Conservation (phyloP, 192 early-diverging fungal genomes). For the Pilaira anomala region DNA sequence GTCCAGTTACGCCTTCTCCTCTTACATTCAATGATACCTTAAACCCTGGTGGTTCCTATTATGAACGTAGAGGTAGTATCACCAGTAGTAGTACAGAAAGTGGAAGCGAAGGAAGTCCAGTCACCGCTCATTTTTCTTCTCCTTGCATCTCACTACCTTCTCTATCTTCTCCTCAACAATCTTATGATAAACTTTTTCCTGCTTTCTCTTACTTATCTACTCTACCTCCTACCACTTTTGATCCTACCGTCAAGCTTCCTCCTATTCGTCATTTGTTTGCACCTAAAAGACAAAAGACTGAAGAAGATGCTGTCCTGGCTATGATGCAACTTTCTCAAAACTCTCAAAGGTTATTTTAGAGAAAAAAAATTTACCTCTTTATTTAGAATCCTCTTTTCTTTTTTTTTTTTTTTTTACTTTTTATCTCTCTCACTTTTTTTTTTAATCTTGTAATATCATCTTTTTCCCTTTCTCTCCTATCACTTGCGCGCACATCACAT, state of each 20-base stretch:
- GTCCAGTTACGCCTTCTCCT: background rate
- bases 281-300: background rate
- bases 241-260: background rate
- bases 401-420: background rate
- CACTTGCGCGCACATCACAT: background rate
- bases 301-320: conserved; percentile 1
- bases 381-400: background rate
- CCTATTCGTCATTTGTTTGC: background rate
- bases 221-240: background rate
- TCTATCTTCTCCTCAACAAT: background rate
- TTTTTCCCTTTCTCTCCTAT: background rate
- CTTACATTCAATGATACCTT: background rate
- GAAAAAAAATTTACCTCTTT: background rate
- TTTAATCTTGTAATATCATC: background rate
- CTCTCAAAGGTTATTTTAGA: no score
- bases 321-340: conserved; percentile 18
- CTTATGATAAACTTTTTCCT: background rate
- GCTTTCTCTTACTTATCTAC: background rate
- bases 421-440: background rate
- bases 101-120: background rate
- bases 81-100: conserved; percentile 14
- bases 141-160: no score
- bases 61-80: conserved; percentile 5
- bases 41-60: conserved; percentile 1
- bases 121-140: background rate